Conservation (phyloP, 1,284 basidiomycete genomes). For the Apiotrichum gracile region DNA sequence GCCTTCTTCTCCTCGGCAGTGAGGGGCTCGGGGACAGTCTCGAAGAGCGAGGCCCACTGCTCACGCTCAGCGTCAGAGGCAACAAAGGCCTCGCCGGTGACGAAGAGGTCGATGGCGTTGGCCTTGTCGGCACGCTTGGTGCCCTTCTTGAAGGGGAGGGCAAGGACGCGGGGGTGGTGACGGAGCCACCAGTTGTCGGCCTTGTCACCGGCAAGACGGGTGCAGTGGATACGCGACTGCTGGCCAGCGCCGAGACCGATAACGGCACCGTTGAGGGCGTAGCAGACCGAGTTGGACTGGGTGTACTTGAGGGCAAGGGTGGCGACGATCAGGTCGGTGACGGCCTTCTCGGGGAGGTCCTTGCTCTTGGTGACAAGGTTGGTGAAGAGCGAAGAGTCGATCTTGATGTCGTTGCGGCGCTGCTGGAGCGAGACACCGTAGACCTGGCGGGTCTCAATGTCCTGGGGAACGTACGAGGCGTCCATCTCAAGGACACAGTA, state of each 20-base stretch:
- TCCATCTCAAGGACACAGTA: slow-evolving; percentile 97
- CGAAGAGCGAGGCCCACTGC: slow-evolving; percentile 90
- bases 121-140: slow-evolving; percentile 94
- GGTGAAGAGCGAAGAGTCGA: slow-evolving; percentile 72
- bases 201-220: slow-evolving; percentile 91
- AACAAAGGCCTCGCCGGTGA: slow-evolving; percentile 74
- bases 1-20: slow-evolving; percentile 64
- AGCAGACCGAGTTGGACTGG: slow-evolving; percentile 97
- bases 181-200: slow-evolving; percentile 99
- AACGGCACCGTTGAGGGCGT: slow-evolving; percentile 86
- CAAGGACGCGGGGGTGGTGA: slow-evolving; percentile 78
- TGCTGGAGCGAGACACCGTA: slow-evolving; percentile 91
- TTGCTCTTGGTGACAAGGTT: slow-evolving; percentile 87
- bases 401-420: slow-evolving; percentile 83
- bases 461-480: slow-evolving; percentile 65
- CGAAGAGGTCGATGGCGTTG: slow-evolving; percentile 95
- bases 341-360: slow-evolving; percentile 64
- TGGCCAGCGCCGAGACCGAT: slow-evolving; percentile 96
- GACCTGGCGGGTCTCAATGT: slow-evolving; percentile 87
- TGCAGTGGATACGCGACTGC: slow-evolving; percentile 99
- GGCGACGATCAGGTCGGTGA: slow-evolving; percentile 85
- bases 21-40: slow-evolving; percentile 63
- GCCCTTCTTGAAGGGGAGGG: slow-evolving; percentile 81
- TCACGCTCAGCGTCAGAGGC: slow-evolving; percentile 74
- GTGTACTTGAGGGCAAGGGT: slow-evolving; percentile 98